A percentile compares a stretch with the other conserved stretches of the same genome.
Evolutionary conservation across 2,329 filamentous ascomycete species (phyloP).

Genomic region (Pseudofabraea citricarpa): DNA sequence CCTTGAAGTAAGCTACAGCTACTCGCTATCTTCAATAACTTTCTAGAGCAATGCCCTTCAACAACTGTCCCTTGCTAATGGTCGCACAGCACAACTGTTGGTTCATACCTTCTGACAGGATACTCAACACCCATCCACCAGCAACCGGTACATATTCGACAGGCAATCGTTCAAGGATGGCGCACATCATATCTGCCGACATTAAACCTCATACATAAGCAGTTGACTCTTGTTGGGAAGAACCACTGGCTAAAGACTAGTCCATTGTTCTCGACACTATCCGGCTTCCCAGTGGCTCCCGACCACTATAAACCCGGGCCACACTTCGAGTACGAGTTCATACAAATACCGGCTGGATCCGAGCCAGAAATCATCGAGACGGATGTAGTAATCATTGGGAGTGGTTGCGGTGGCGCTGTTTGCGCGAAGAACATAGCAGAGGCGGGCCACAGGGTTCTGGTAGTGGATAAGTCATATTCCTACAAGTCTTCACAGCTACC

Average conservation of each 20-base stretch:
- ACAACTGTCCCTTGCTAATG: background rate
- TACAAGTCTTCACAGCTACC: slow-evolving; percentile 69
- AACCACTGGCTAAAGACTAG: slow-evolving; percentile 40
- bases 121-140: slow-evolving; percentile 55
- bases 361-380: slow-evolving; percentile 60
- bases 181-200: slow-evolving; percentile 47
- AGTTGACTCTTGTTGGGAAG: slow-evolving; percentile 49
- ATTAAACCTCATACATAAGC: slow-evolving; percentile 51
- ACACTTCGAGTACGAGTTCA: slow-evolving; percentile 27
- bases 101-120: slow-evolving; percentile 64
- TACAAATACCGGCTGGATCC: slow-evolving; percentile 19
- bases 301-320: slow-evolving; percentile 31
- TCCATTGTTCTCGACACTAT: slow-evolving; percentile 47
- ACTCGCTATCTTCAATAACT: no score
- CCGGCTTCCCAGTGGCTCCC: slow-evolving; percentile 54
- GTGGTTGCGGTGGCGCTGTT: slow-evolving; percentile 80
- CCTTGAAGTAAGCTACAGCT: slow-evolving; percentile 20
- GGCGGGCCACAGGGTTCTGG: slow-evolving; percentile 69
- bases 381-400: slow-evolving; percentile 82
- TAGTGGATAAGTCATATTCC: slow-evolving; percentile 79
- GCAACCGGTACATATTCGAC: slow-evolving; percentile 55
- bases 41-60: no score
- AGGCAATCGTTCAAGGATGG: slow-evolving; percentile 61
- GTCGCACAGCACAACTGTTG: slow-evolving; percentile 49
- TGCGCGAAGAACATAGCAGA: slow-evolving; percentile 76